A percentile compares a stretch with the other conserved stretches of the same genome.
These are phyloP conservation scores for Sporodiniella umbellata DNA, from an alignment of 371 early-diverging fungal species.

Conservation along the genomic window DNA sequence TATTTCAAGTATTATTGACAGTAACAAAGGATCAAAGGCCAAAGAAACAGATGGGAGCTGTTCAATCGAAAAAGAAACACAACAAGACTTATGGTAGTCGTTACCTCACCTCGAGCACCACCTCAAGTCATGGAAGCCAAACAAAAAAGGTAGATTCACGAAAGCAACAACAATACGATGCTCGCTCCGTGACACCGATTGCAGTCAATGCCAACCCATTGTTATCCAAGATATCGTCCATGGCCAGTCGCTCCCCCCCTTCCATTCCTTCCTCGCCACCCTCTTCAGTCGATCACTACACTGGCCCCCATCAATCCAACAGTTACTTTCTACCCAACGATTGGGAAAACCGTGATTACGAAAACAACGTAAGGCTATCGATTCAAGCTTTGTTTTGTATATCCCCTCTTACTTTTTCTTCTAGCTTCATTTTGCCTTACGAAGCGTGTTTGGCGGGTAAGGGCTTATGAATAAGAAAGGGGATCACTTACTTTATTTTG, in stretches of 20 bases:
- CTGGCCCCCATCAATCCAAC: conserved; percentile 5
- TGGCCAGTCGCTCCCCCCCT: neutral
- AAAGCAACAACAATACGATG: neutral
- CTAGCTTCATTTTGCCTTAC: conserved; percentile 22
- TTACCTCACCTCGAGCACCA: neutral
- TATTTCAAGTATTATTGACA: neutral
- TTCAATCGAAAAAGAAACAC: conserved; percentile 3
- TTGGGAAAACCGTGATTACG: conserved; percentile 16
- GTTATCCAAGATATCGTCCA: neutral
- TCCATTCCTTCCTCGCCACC: neutral
- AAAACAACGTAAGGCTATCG: conserved; percentile 12
- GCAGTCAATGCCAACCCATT: neutral
- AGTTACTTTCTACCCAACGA: conserved; percentile 23
- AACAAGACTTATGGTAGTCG: neutral
- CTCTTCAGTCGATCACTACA: neutral
- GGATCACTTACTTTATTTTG: neutral
- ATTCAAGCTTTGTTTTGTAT: neutral
- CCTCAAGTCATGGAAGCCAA: neutral
- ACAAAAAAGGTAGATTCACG: neutral
- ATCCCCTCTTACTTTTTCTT: neutral
- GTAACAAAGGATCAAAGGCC: neutral
- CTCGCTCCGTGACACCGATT: neutral
- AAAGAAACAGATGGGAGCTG: neutral
- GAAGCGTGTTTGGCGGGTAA: conserved; percentile 15
- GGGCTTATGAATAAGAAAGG: neutral